Evolutionary conservation across 768 basidiomycete genomes (phyloP), one percentile per base, ranked within the genome.

Genomic region (Tulasnella sp.): DNA sequence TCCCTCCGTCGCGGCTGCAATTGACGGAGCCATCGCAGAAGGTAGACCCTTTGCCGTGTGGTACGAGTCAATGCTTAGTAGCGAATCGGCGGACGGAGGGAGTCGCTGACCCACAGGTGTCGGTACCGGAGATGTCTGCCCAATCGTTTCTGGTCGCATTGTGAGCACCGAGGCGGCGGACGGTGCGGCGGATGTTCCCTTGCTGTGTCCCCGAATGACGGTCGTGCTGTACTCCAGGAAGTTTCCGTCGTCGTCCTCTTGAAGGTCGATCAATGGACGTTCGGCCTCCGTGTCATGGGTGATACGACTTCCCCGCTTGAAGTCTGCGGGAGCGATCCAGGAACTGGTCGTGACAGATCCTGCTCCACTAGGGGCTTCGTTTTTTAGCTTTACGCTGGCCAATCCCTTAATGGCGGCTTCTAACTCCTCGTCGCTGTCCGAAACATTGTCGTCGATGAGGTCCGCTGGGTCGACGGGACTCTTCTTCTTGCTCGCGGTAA

Each of bases 1-100:
- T 28, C 93, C 94, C 82, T 94, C 92, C 0, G 94, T 95, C 6
- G 94, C 94, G 22, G 88, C 88, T 1, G 93, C 89, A 41, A 85
- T 88, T 18, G 77, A 81, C 8, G 76, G 77, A n/a, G 28, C 80
- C 41, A 60, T 77, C 37, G 69, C 58, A 37, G 81, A 58, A 24
- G 81, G 48, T 14, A 75, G 89, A 88, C 87, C 86, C 34, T 88
- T 86, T 12, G 92, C 92, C 8, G 93, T 94, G 82, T 90, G 90
- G 85, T 92, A 93, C 1, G 92, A 89, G 82, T 92, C 90, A 75
- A 90, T 85, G 3, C 91, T 88, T 8, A 78, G n/a, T 41, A 76
- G 54, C n/a, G 78, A 60, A 48, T 79, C 81, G 40, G 50, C 81
- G 72, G 77, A 81, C 80, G 50, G 80, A 75, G 48, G 82, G 76